These are phyloP conservation scores for Pseudozyma hubeiensis DNA, from an alignment of 1,284 basidiomycete genomes.

Conservation along the genomic window DNA sequence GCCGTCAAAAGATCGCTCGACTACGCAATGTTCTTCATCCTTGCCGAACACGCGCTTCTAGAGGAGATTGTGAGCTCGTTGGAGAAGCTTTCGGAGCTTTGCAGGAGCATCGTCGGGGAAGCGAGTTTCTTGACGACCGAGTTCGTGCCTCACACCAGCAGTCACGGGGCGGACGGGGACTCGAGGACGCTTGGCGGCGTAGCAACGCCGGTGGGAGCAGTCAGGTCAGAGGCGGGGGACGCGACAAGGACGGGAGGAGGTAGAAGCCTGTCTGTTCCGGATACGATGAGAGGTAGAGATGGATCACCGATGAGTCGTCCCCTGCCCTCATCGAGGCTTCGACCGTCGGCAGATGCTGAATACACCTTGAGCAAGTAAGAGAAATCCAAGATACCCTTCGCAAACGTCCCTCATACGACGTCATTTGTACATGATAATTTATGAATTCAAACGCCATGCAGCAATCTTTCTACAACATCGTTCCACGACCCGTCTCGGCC, in stretches of 20 bases:
- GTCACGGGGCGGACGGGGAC: constrained; percentile 1
- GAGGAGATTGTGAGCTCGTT: constrained; percentile 51
- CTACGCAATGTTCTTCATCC: constrained; percentile 56
- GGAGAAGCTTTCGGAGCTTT: constrained; percentile 52
- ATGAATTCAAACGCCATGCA: too few species aligned
- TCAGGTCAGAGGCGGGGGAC: not conserved
- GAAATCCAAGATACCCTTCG: too few species aligned
- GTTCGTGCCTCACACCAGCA: constrained; percentile 23
- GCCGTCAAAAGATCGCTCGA: constrained; percentile 20
- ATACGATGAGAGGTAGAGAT: constrained; percentile 3
- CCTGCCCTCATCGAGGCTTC: constrained; percentile 12
- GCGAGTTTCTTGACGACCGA: constrained; percentile 49
- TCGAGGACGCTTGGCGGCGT: constrained; percentile 15
- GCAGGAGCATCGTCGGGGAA: constrained; percentile 59
- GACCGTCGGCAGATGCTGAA: not conserved
- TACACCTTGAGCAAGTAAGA: too few species aligned
- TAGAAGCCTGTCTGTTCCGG: constrained; percentile 3
- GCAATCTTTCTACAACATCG: too few species aligned
- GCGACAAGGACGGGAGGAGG: not conserved
- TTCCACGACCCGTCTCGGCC: too few species aligned
- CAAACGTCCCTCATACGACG: too few species aligned
- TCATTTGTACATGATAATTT: too few species aligned
- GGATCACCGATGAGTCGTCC: constrained; percentile 13
- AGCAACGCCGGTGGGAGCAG: constrained; percentile 1
- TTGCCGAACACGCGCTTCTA: constrained; percentile 63